These are phyloP conservation scores for Nasturtium officinale DNA, from an alignment of 345 rosid species.

Conservation along the genomic window DNA sequence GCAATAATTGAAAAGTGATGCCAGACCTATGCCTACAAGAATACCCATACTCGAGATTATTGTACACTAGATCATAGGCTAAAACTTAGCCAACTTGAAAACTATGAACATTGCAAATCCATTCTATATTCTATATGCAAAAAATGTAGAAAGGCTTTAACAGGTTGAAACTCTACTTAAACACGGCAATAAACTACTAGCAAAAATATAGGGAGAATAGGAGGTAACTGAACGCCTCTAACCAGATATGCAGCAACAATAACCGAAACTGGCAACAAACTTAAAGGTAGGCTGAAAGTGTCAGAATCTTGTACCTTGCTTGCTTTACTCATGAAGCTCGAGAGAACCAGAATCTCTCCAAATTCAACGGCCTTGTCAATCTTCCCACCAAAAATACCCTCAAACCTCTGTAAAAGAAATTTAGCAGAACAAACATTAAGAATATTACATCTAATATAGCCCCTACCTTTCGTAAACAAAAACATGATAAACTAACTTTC, in stretches of 20 bases:
- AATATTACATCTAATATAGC: not conserved
- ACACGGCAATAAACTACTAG: not conserved
- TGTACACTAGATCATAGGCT: not conserved
- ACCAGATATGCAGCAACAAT: slow-evolving; percentile 1
- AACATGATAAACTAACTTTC: slow-evolving; percentile 56
- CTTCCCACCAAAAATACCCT: slow-evolving; percentile 80
- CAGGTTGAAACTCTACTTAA: slow-evolving; percentile 22
- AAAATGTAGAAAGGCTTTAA: not conserved
- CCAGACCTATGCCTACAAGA: slow-evolving; percentile 9
- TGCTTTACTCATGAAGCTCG: slow-evolving; percentile 83
- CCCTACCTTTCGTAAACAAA: not conserved
- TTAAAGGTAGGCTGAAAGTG: slow-evolving; percentile 10
- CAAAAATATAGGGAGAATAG: not conserved
- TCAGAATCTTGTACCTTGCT: slow-evolving; percentile 66
- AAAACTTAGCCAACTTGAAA: not conserved
- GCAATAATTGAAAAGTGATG: not conserved
- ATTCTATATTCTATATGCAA: not conserved
- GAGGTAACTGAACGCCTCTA: not conserved
- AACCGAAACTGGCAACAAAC: slow-evolving; percentile 1
- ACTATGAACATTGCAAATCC: not conserved
- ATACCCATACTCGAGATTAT: slow-evolving; percentile 4
- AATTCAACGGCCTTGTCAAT: slow-evolving; percentile 79
- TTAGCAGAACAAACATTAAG: slow-evolving; percentile 11
- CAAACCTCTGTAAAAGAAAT: slow-evolving; percentile 74
- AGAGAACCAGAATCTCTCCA: slow-evolving; percentile 77